phyloP scores from a whole-genome alignment of 495 filamentous ascomycete genomes.

The Hypoxylon lienhwacheense region DNA sequence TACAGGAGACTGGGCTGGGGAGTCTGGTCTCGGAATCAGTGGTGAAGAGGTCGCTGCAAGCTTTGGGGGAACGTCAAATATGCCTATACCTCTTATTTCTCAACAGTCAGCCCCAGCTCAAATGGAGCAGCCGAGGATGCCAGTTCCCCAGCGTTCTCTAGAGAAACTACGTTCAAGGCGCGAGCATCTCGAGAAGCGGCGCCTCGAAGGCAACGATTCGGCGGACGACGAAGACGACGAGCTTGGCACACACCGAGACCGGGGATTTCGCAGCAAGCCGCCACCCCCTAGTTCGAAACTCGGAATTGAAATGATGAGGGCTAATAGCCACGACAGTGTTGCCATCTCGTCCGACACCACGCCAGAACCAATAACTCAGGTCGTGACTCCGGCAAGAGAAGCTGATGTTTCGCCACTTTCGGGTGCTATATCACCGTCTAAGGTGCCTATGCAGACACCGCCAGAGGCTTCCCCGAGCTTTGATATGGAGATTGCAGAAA shows the following conservation, averaged over 20 bases:
- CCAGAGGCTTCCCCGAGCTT: constrained; percentile 23
- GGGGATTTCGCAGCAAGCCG: constrained; percentile 49
- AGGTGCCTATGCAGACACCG: constrained; percentile 17
- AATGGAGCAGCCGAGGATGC: constrained; percentile 56
- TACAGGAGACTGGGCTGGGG: constrained; percentile 71
- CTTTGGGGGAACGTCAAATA: constrained; percentile 37
- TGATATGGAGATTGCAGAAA: not conserved
- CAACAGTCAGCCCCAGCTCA: constrained; percentile 69
- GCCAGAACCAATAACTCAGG: constrained; percentile 44
- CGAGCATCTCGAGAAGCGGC: constrained; percentile 72
- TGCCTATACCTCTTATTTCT: constrained; percentile 59
- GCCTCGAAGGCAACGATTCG: constrained; percentile 78
- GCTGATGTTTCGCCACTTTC: constrained; percentile 19
- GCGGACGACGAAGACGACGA: constrained; percentile 94
- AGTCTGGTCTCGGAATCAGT: constrained; percentile 71
- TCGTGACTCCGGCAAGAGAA: constrained; percentile 45
- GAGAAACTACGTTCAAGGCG: constrained; percentile 78
- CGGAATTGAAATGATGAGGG: constrained; percentile 93
- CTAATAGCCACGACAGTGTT: constrained; percentile 86
- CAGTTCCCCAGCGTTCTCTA: constrained; percentile 66
- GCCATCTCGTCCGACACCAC: constrained; percentile 52
- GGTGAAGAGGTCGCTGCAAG: constrained; percentile 46
- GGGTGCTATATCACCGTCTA: constrained; percentile 9
- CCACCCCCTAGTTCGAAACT: constrained; percentile 70
- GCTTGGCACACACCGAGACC: constrained; percentile 62